Base-by-base conservation (phyloP, 139 green algal species). In the Limnomonas spitsbergensis region DNA sequence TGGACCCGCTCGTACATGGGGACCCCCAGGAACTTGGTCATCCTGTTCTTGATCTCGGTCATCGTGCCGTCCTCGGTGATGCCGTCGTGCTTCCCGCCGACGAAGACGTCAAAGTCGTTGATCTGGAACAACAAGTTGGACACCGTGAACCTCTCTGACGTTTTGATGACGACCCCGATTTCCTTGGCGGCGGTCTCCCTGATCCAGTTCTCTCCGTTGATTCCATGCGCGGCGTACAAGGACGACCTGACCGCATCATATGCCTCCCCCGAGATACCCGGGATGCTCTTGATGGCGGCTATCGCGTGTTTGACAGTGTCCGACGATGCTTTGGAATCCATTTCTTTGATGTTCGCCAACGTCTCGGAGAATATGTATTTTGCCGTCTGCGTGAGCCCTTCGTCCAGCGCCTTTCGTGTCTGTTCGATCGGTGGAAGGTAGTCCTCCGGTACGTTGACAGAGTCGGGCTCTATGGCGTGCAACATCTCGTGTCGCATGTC, bases 1-100 rank as follows among this genome's bases (percentile, higher is more conserved):
- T 72, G 66, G 27, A 72, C 66, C 24, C 9, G 24, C 29, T 72
- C 66, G 24, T 72, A 72, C 66, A 39, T 24, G 9, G 66, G 66
- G n/a, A 72, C 66, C 9, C 66, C 66, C 29, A 38, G 9, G 66
- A 72, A 72, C 29, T 72, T 72, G 26, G 6, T 31, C 66, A 72
- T 72, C 66, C 66, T 31, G 29, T 72, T 72, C 72, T 83, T 83
- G 72, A 83, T 83, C 42, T 83, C 79, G 3, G 78, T 2, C 79
- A 83, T 79, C 35, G 78, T 61, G 4, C 78, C 78, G 27, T 38
- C 1, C 6, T 79, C 72, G 40, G 66, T 79, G 66, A 83, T 83
- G 32, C 79, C 79, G 42, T 83, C 79, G 0, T 71, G 79, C 1
- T 53, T 75, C 1, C 69, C 79, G 1, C 79, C 79, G 20, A 83